Evolutionary conservation across 208 protist species (phyloP), one percentile per base, ranked within the genome.

Genomic region (Leishmania lainsoni): DNA sequence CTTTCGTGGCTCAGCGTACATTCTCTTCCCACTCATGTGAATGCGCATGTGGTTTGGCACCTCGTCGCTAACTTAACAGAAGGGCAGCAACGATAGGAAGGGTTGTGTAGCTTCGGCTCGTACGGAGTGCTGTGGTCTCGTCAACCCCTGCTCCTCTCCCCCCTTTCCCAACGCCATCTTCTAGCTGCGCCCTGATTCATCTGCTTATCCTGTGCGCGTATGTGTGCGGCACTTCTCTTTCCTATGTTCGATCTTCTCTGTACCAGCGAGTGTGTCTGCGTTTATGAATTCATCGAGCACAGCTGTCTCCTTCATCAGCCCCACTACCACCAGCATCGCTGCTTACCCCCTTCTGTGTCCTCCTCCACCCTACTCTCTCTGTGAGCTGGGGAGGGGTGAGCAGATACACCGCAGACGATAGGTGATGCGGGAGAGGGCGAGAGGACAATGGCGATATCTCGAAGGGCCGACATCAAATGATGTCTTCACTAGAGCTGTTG

Each of bases 291-390:
- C 39, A 35, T 29, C 70, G 39, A 39, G 20, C 16, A 73, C 68
- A 32, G 4, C 17, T 73, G 26, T 51, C 35, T n/a, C 20, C 68
- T 9, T 42, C 45, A n/a, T 20, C 32, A 26, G n/a, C 32, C 4
- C 6, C 22, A 51, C 68, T 12, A n/a, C 9, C 1, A 69, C 9
- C 52, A 70, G 70, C 35, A 22, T 39, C 35, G n/a, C 52, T 71
- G 9, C 71, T 52, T 45, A 51, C 26, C 32, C 22, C 32, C 16
- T 70, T 42, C 75, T 52, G 0, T 83, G 17, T 45, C 70, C 80
- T 26, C 17, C 63, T 80, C n/a, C 54, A 8, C 79, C 35, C 51
- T 42, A 69, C 8, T 66, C 65, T 79, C 32, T 51, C 70, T 49
- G 39, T 48, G 22, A 66, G 59, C 26, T 66, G 59, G 59, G 17